Base-by-base conservation (phyloP, 2,329 filamentous ascomycete species). In the Ilyonectria destructans region DNA sequence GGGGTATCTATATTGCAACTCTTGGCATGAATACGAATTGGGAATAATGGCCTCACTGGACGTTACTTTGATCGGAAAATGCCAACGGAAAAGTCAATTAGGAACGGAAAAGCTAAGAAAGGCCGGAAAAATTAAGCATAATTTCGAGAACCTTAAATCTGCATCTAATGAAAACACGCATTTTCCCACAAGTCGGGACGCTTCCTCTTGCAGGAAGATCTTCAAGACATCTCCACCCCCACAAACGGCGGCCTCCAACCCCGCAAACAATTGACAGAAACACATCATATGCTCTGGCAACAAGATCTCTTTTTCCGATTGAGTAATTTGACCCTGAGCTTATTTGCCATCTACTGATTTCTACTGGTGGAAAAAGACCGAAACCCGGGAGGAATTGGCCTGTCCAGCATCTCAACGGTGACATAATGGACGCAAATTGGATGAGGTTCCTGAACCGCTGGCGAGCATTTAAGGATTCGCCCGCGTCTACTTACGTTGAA, bases 171-270 rank as follows among this genome's bases (percentile, higher is more conserved):
- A 54, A 35, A 6, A 21, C 7, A 19, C 12, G 10, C 2, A 54
- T 54, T 54, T 54, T 54, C 51, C 51, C 51, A 35, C 51, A 33
- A 54, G 51, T 23, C 35, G 12, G 45, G 51, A 37, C 19, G 31
- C 31, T 35, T 31, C 15, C 8, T 15, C n/a, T 35, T 33, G n/a
- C 29, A 37, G 5, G 31, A 21, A 8, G 51, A 54, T 54, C 29
- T 35, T 33, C 51, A 21, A 17, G 51, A 54, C 19, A 21, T 19
- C n/a, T 21, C 51, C 51, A 23, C 51, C 35, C 33, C 7, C 13
- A 19, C 10, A 12, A 10, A 35, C 33, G n/a, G 29, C 31, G 51
- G 31, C 31, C 29, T 54, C n/a, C 31, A 54, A 37, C 51, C 51
- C 51, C 31, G 31, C 31, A 13, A 12, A 37, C 51, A 19, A 35